phyloP scores from a whole-genome alignment of 2,329 filamentous ascomycete genomes.

The Pyrenochaeta sp. region DNA sequence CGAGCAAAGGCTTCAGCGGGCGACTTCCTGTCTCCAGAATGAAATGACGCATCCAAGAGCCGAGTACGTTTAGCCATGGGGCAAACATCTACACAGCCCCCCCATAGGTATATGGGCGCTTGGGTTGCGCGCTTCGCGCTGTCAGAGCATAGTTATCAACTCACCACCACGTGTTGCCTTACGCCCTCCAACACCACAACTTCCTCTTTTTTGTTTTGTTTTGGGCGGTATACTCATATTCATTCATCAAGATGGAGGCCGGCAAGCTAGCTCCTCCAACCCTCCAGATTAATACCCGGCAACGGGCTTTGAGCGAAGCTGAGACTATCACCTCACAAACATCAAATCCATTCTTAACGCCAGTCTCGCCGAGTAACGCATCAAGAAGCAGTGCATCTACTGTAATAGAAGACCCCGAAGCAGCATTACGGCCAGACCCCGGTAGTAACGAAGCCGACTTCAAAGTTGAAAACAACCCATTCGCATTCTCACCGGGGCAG shows the following conservation, averaged over 20 bases:
- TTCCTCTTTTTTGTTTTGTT: not conserved
- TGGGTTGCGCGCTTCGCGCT: conserved; percentile 6
- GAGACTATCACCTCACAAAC: conserved; percentile 35
- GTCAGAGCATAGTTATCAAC: not conserved
- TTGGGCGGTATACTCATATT: not conserved
- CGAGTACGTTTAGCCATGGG: conserved; percentile 12
- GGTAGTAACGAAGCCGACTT: conserved; percentile 35
- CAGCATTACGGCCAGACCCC: conserved; percentile 32
- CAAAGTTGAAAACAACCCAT: conserved; percentile 53
- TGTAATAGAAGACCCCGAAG: conserved; percentile 41
- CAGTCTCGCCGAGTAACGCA: conserved; percentile 33
- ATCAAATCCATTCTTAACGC: conserved; percentile 35
- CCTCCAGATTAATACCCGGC: conserved; percentile 36
- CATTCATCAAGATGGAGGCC: conserved; percentile 26
- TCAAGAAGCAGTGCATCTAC: conserved; percentile 30
- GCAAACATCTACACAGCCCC: conserved; percentile 24
- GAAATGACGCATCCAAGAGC: conserved; percentile 23
- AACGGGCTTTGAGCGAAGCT: conserved; percentile 32
- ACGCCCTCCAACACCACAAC: not conserved
- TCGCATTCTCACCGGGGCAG: conserved; percentile 64
- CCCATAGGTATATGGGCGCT: conserved; percentile 20
- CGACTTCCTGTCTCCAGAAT: conserved; percentile 11
- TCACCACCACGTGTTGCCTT: not conserved
- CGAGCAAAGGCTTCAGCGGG: conserved; percentile 16
- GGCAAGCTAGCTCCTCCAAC: conserved; percentile 37